Base-by-base conservation (phyloP, 441 rosid genomes). In the Dalechampia spathulata region DNA sequence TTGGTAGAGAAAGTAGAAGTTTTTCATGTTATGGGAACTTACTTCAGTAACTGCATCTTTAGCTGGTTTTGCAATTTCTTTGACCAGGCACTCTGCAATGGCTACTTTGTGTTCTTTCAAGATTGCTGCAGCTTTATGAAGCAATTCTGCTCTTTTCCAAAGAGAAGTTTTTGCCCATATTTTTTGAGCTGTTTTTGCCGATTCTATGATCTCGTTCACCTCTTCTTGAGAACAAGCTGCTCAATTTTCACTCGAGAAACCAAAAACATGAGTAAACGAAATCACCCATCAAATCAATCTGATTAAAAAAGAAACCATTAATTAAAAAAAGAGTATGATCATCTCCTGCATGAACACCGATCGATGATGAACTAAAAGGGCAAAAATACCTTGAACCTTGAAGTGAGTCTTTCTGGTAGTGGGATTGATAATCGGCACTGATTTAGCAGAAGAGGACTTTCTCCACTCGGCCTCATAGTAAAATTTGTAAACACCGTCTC, bases 141-240 rank as follows among this genome's bases (percentile, higher is more conserved):
- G 99, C 2, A 87, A 86, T 79, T 92, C 97, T 6, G 97, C 96
- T 75, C 97, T 70, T 78, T 83, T 89, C 99, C 97, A 92, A 5
- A 92, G 75, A 6, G 99, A 97, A 48, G 97, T 92, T 74, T 78
- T 92, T 7, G 92, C 97, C 99, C 96, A 92, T 3, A 77, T 53
- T 62, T 92, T 92, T 57, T 92, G 96, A 13, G 95, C 92, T 0
- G 64, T 53, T 75, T 85, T 92, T 0, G 99, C 88, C 23, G 63
- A 36, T 19, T 89, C 99, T 90, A 87, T 89, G 23, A 77, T 85
- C 58, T 77, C 77, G 81, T 92, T 92, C 41, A 92, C 97, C 75
- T 92, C 99, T 72, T 79, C 96, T 78, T 89, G 99, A 7, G 92
- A 76, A 72, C 99, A 89, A 60, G 97, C 97, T 92, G n/a, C n/a